Conservation (phyloP, 495 filamentous ascomycete species). For the Penicillium argentinense region DNA sequence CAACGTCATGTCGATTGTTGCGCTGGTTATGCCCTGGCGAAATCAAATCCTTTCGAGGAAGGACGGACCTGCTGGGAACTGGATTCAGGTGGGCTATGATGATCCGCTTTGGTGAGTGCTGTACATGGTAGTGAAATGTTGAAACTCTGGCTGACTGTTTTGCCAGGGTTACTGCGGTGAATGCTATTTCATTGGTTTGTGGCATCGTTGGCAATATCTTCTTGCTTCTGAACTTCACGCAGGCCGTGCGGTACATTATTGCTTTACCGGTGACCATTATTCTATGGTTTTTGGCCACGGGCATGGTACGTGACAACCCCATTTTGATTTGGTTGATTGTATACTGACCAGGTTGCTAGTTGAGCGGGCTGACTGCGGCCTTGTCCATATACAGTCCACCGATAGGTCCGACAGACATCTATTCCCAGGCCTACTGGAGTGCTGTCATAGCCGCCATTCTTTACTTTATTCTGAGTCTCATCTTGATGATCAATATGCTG, state of each 20-base stretch:
- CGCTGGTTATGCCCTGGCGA: slow-evolving; percentile 68
- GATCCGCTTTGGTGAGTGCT: slow-evolving; percentile 55
- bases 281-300: slow-evolving; percentile 65
- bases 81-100: slow-evolving; percentile 37
- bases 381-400: slow-evolving; percentile 64
- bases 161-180: slow-evolving; percentile 51
- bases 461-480: slow-evolving; percentile 61
- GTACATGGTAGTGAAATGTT: not conserved
- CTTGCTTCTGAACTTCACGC: slow-evolving; percentile 82
- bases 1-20: slow-evolving; percentile 74
- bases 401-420: slow-evolving; percentile 54
- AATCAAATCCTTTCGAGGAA: slow-evolving; percentile 35
- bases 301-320: slow-evolving; percentile 61
- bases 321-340: too few relatives aligned
- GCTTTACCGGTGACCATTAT: slow-evolving; percentile 69
- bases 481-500: slow-evolving; percentile 75
- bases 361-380: slow-evolving; percentile 59
- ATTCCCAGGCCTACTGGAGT: slow-evolving; percentile 77
- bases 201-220: slow-evolving; percentile 71
- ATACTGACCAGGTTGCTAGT: too few relatives aligned
- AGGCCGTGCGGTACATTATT: slow-evolving; percentile 73
- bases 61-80: slow-evolving; percentile 32
- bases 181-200: slow-evolving; percentile 62
- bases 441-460: slow-evolving; percentile 67
- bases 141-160: not conserved